Evolutionary conservation across 495 filamentous ascomycete genomes (phyloP).

Genomic region (Rhizodiscina lignyota): DNA sequence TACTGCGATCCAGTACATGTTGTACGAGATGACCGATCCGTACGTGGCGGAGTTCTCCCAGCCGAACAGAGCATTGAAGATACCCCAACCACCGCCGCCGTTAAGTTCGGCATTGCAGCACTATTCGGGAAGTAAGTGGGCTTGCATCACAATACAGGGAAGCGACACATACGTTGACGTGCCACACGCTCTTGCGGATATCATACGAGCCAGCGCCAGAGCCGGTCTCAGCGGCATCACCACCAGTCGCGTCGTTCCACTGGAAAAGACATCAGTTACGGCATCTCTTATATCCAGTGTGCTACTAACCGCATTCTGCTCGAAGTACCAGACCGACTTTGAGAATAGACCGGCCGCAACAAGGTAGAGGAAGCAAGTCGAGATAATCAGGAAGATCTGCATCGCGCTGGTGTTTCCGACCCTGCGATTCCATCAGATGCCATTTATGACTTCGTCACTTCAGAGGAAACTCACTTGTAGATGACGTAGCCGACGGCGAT

Average conservation of each 20-base stretch:
- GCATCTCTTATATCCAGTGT: conserved; percentile 18
- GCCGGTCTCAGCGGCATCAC: conserved; percentile 59
- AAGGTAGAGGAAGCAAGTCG: conserved; percentile 72
- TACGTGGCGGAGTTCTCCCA: conserved; percentile 87
- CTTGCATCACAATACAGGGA: background rate
- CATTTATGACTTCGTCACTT: too few relatives aligned
- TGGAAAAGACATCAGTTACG: conserved; percentile 11
- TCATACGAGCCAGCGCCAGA: conserved; percentile 76
- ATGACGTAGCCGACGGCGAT: conserved; percentile 47
- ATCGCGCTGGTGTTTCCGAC: conserved; percentile 48
- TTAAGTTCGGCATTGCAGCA: conserved; percentile 60
- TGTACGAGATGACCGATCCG: conserved; percentile 70
- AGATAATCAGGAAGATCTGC: conserved; percentile 64
- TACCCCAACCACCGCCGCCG: conserved; percentile 72
- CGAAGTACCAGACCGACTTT: conserved; percentile 54
- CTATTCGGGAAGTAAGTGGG: conserved; percentile 19
- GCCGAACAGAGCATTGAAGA: conserved; percentile 71
- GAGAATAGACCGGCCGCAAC: conserved; percentile 78
- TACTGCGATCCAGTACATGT: conserved; percentile 66
- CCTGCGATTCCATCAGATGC: background rate
- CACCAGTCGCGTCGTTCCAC: conserved; percentile 52
- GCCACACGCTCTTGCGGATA: conserved; percentile 73
- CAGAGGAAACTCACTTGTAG: conserved; percentile 48
- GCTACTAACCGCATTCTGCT: too few relatives aligned
- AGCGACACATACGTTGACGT: conserved; percentile 53